Base-by-base conservation (phyloP, 2,329 filamentous ascomycete genomes). In the Periconia macrospinosa region DNA sequence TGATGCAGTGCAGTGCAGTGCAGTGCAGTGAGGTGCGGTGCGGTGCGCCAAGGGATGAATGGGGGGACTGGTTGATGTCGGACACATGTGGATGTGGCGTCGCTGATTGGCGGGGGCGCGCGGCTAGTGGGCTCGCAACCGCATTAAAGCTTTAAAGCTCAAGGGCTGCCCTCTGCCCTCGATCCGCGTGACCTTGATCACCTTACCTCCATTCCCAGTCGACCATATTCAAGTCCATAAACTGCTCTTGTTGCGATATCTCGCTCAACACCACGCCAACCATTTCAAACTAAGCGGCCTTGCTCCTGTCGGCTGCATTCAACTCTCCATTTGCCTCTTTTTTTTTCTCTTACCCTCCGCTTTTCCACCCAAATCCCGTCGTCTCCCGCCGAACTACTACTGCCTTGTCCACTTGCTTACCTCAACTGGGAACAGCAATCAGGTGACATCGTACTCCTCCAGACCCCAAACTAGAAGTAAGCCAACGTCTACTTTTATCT, bases 351-450 rank as follows among this genome's bases (percentile, higher is more conserved):
- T 23, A 6, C n/a, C 5, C 30, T 30, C 10, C 43, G 43, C 43
- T 45, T 30, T 44, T 27, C 13, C 15, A 9, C 18, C 14, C 33
- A 37, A 27, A 23, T 44, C 42, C 23, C 20, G 19, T 45, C 43
- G 6, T 14, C 27, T n/a, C 20, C 8, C 43, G 43, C 43, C 23
- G 10, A 33, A 37, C 33, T 37, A 37, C 23, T 27, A 27, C 33
- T 30, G 43, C 11, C 43, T 10, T 23, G 18, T 20, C 17, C 18
- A 44, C 42, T 15, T 44, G 42, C 42, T 44, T 44, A 44, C 23
- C 43, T 45, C 43, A 45, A 45, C 43, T 33, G 5, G 43, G 43
- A 30, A 45, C 58, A 54, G 65, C 59, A 55, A 45, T 45, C 43
- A 45, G 43, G 43, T 45, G 43, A 45, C 45, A 27, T 41, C 30